A percentile compares a stretch with the other conserved stretches of the same genome.
phyloP scores from a whole-genome alignment of 2,329 filamentous ascomycete genomes.

The Pseudofabraea citricarpa region DNA sequence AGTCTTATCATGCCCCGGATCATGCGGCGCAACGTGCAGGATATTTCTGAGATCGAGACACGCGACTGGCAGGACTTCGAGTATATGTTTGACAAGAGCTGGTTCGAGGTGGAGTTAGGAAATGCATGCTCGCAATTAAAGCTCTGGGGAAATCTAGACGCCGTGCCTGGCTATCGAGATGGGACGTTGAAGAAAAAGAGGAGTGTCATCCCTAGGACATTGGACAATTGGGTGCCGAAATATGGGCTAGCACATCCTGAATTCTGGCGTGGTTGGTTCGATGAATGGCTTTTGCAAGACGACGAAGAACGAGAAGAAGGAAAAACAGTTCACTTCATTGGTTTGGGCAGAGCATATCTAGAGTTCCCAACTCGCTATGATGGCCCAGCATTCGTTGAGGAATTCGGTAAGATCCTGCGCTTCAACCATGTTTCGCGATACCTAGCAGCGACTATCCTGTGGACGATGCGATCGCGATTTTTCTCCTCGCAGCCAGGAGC shows the following conservation, averaged over 20 bases:
- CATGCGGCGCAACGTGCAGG: not conserved
- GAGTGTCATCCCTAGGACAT: not conserved
- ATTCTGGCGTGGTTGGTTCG: not conserved
- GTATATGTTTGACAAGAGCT: constrained; percentile 1
- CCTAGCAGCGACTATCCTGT: constrained; percentile 26
- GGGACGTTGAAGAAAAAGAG: not conserved
- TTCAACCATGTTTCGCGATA: constrained; percentile 6
- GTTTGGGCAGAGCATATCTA: constrained; percentile 27
- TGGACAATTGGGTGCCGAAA: not conserved
- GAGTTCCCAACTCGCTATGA: constrained; percentile 31
- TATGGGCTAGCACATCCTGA: not conserved
- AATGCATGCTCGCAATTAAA: not conserved
- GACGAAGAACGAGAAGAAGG: not conserved
- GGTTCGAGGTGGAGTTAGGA: not conserved
- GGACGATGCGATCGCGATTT: constrained; percentile 21
- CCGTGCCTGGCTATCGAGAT: not conserved
- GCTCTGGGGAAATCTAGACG: not conserved
- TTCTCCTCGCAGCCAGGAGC: constrained; percentile 4
- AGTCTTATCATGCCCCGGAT: constrained; percentile 14
- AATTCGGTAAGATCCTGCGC: constrained; percentile 34
- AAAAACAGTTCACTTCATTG: not conserved
- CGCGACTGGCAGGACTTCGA: not conserved
- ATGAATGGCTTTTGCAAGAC: not conserved
- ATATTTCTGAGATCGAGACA: not conserved
- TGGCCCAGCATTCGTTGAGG: constrained; percentile 24